These are phyloP conservation scores for Pontederia paniculata DNA, from an alignment of 176 grass and related monocot species.

Conservation along the genomic window DNA sequence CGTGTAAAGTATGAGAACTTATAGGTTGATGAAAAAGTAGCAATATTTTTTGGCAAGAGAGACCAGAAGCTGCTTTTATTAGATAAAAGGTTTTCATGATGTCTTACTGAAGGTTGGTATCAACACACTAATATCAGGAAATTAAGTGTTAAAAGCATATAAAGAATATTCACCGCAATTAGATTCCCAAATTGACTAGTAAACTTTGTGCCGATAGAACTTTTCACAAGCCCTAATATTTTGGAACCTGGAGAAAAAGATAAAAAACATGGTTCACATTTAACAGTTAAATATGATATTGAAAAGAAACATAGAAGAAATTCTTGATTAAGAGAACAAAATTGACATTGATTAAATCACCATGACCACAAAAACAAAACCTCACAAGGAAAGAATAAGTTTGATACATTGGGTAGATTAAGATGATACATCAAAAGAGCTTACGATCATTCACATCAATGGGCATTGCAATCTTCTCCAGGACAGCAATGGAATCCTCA, in stretches of 20 bases:
- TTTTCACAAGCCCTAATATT: conserved; percentile 74
- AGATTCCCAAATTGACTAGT: conserved; percentile 79
- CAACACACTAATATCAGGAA: no score
- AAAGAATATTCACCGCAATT: conserved; percentile 57
- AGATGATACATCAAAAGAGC: conserved; percentile 19
- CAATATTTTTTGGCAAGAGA: no score
- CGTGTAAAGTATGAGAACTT: no score
- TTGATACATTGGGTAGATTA: neutral
- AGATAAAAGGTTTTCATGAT: no score
- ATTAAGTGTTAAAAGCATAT: no score
- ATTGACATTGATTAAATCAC: neutral
- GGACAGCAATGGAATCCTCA: conserved; percentile 71
- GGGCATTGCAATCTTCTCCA: conserved; percentile 87
- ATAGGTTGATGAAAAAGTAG: no score
- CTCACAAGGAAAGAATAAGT: no score
- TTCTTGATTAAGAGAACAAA: neutral
- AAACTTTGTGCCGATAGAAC: conserved; percentile 81
- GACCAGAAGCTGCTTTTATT: no score
- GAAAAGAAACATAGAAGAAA: neutral
- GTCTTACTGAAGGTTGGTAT: no score
- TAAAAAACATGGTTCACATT: conserved; percentile 7
- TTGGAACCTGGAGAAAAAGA: conserved; percentile 30
- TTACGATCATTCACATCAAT: conserved; percentile 90
- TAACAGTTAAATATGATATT: no score
- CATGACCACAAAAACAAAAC: neutral